Base-by-base conservation (phyloP, 2,329 filamentous ascomycete genomes). In the Gliomastix tumulicola region DNA sequence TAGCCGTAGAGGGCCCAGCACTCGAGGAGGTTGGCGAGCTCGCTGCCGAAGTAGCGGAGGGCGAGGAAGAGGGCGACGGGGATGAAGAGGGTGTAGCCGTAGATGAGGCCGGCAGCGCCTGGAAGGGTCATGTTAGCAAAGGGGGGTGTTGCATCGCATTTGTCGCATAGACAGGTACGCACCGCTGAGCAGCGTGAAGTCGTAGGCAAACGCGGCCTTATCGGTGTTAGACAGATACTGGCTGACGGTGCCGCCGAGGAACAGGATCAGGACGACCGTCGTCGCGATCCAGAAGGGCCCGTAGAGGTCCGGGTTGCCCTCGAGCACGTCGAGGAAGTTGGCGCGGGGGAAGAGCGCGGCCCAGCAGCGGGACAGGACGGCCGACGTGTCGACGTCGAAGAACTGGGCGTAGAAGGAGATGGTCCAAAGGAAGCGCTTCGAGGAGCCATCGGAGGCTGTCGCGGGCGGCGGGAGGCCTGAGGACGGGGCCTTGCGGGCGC, bases 241-340 rank as follows among this genome's bases (percentile, higher is more conserved):
- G 55, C 83, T 94, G 46, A 98, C 95, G 1, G 92, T 97, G 11
- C 92, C 92, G 2, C 90, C 92, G 31, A 98, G 60, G 63, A 98
- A 98, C 21, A 98, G 66, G 41, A 98, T 97, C 44, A 98, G 76
- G 11, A 98, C 83, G 9, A 98, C 92, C 1, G 92, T 97, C 1
- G 92, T 97, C 9, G 92, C 92, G 64, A 98, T 97, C 92, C 92
- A 98, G 56, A 97, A 88, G 2, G 92, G 92, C 2, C 90, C 90
- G 68, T 98, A 98, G 22, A 98, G 68, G 55, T 98, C 92, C 2
- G 92, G 87, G 59, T 97, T 97, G 16, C 92, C 92, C 57, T 98
- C 92, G 20, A 98, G 75, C 23, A 97, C 88, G 56, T 98, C 92
- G 44, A 98, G 81, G 65, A 98, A 98, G 69, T 95, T 96, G 40